Evolutionary conservation across 2,329 filamentous ascomycete species (phyloP).

Genomic region (Penicillium oxalicum): DNA sequence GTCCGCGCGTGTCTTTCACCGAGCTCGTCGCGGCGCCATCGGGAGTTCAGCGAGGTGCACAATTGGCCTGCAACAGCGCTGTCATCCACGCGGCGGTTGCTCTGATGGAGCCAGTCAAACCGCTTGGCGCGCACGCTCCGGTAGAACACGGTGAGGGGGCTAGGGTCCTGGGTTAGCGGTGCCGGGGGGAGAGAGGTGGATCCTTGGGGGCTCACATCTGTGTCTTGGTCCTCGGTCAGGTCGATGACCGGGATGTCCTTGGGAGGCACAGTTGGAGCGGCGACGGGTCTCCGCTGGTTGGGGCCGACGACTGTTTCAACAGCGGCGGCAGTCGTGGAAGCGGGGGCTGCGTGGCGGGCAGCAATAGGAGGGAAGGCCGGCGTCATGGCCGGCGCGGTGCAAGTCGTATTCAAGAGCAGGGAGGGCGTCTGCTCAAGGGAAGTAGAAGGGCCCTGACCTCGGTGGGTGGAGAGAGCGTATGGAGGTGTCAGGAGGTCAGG

Average conservation of each 20-base stretch:
- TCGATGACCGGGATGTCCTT: conserved; percentile 9
- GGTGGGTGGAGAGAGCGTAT: not conserved
- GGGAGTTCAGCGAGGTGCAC: conserved; percentile 1
- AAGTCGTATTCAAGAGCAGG: not conserved
- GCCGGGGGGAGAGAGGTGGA: not conserved
- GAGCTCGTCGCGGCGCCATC: not conserved
- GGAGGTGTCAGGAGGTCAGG: not conserved
- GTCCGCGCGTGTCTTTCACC: not conserved
- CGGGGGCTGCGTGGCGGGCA: not conserved
- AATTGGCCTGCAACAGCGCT: not conserved
- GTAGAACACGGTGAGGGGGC: conserved; percentile 16
- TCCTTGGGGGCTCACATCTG: conserved; percentile 8
- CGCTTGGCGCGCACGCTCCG: conserved; percentile 25
- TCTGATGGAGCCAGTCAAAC: conserved; percentile 26
- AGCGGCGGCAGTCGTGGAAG: not conserved
- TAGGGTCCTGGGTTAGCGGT: not conserved
- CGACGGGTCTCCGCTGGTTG: not conserved
- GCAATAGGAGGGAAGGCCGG: not conserved
- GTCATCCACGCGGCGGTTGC: not conserved
- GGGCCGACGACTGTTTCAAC: too few relatives aligned
- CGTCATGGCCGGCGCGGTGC: not conserved
- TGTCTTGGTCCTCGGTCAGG: conserved; percentile 8
- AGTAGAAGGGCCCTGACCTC: not conserved
- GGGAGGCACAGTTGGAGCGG: conserved; percentile 2
- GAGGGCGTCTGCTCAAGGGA: not conserved